phyloP scores from a whole-genome alignment of 805 yeast genomes.

The Lipomyces spencermartinsiae region DNA sequence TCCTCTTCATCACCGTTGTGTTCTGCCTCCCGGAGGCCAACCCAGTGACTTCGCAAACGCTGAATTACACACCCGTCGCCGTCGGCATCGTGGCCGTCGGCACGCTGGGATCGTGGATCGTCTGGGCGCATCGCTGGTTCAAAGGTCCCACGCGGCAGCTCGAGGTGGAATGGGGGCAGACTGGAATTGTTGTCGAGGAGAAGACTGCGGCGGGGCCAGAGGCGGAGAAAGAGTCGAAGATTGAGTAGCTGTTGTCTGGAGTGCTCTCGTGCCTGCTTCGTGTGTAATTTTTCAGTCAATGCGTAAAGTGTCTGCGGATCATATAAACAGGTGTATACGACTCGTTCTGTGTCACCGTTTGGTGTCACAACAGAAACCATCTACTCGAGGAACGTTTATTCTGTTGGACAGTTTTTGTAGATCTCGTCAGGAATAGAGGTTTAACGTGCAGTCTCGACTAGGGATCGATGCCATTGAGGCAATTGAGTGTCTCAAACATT shows the following conservation, averaged over 20 bases:
- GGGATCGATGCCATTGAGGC: too few relatives aligned
- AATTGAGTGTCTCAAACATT: too few relatives aligned
- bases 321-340: background rate
- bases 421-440: too few relatives aligned
- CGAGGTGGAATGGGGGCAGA: background rate
- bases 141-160: background rate
- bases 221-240: conserved; percentile 1
- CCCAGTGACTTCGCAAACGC: background rate
- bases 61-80: conserved; percentile 1
- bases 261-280: background rate
- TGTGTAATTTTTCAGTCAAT: background rate
- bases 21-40: conserved; percentile 1
- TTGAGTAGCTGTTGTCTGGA: background rate
- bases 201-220: background rate
- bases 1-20: background rate
- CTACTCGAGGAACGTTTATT: background rate
- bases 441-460: too few relatives aligned
- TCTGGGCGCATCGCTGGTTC: background rate
- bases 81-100: background rate
- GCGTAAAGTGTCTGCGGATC: background rate
- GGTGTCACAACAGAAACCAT: background rate
- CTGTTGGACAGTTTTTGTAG: too few relatives aligned
- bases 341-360: background rate
- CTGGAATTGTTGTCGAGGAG: background rate
- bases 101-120: background rate